Percentiles rank a stretch among this genome's conserved stretches.
Evolutionary conservation across 345 rosid species (phyloP).

Genomic region (Ailanthus altissimus): DNA sequence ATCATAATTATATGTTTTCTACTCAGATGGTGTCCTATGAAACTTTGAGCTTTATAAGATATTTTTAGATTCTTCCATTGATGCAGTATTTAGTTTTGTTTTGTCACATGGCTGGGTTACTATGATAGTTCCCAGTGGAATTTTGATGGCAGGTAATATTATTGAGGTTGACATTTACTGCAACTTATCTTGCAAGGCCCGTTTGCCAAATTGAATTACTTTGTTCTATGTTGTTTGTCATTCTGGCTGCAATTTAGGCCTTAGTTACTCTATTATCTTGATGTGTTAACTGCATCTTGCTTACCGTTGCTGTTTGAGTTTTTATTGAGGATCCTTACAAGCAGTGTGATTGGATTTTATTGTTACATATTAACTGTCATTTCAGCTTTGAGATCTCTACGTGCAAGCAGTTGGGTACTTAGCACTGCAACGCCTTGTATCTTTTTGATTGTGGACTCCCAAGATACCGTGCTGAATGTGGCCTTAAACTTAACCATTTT

Average conservation of each 20-base stretch:
- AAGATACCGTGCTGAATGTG: no score
- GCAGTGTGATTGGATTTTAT: background rate
- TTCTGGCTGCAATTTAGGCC: background rate
- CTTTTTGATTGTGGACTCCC: background rate
- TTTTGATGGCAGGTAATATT: conserved; percentile 3
- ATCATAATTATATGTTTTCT: conserved; percentile 12
- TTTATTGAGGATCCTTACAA: background rate
- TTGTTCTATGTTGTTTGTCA: background rate
- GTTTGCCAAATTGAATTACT: background rate
- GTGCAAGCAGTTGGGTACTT: background rate
- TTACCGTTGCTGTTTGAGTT: background rate
- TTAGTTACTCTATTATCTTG: background rate
- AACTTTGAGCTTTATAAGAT: background rate
- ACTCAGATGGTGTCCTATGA: background rate
- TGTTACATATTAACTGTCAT: background rate
- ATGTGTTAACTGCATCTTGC: background rate
- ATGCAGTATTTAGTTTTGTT: conserved; percentile 4
- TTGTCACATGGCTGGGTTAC: background rate
- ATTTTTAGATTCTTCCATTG: background rate
- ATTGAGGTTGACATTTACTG: background rate
- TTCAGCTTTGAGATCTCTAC: background rate
- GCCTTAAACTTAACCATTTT: no score
- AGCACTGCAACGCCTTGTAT: background rate
- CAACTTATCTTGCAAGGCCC: background rate
- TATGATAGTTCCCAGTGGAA: background rate